Evolutionary conservation across 345 rosid genomes (phyloP).

Genomic region (Eucalyptus pumila): DNA sequence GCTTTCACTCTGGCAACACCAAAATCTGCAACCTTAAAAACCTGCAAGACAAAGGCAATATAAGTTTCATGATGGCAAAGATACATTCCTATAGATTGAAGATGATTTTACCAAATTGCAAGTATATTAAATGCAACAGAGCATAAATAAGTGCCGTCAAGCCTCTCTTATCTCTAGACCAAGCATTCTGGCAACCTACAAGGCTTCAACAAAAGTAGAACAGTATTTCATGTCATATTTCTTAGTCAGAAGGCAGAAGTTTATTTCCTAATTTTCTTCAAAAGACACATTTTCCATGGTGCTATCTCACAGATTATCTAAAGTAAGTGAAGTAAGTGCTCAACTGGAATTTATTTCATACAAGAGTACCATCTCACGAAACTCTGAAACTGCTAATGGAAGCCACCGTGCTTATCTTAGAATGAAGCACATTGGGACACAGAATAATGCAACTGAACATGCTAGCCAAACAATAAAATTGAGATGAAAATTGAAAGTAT

Average conservation of each 20-base stretch:
- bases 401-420: not conserved
- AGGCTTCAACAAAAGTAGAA: not conserved
- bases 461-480: not conserved
- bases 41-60: slow-evolving; percentile 19
- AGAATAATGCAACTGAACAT: not conserved
- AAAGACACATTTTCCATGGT: not conserved
- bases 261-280: not conserved
- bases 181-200: not conserved
- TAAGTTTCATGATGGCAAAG: not conserved
- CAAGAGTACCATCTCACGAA: not conserved
- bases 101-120: not conserved
- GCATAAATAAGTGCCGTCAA: not conserved
- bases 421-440: not conserved
- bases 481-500: not conserved
- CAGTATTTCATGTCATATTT: not conserved
- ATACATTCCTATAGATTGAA: not conserved
- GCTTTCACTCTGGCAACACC: slow-evolving; percentile 96
- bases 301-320: not conserved
- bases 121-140: not conserved
- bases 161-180: not conserved
- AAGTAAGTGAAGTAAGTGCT: not conserved
- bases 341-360: not conserved
- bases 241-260: not conserved
- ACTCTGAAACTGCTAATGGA: not conserved
- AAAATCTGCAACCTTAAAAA: slow-evolving; percentile 96